A percentile compares a stretch with the other conserved stretches of the same genome.
phyloP scores from a whole-genome alignment of 1,284 basidiomycete species.

The Heterobasidion irregulare region DNA sequence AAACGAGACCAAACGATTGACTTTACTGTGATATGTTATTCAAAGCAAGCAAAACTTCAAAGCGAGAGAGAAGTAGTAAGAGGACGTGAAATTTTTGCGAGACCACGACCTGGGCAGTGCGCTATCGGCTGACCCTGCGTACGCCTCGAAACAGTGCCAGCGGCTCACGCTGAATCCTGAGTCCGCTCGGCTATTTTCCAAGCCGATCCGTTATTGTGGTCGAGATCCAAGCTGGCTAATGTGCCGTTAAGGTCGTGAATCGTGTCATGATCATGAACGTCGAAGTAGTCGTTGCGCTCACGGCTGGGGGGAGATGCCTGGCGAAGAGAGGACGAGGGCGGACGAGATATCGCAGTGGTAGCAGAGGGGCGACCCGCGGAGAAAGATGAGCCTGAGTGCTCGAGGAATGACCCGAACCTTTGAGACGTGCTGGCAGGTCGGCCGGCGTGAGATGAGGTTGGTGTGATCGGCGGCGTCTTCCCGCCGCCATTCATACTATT shows the following conservation, averaged over 20 bases:
- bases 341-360: constrained; percentile 6
- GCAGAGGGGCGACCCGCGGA: constrained; percentile 18
- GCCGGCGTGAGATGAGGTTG: constrained; percentile 26
- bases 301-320: constrained; percentile 3
- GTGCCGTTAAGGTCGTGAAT: constrained; percentile 69
- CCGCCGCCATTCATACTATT: constrained; percentile 21
- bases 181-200: constrained; percentile 7
- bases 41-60: constrained; percentile 10
- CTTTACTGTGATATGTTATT: constrained; percentile 2
- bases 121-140: background rate
- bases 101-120: constrained; percentile 2
- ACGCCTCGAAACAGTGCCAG: background rate
- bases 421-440: constrained; percentile 31
- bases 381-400: constrained; percentile 16
- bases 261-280: constrained; percentile 33
- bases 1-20: background rate
- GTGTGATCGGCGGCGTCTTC: constrained; percentile 25
- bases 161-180: background rate
- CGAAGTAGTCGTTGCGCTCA: constrained; percentile 10
- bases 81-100: constrained; percentile 9
- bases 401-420: constrained; percentile 35
- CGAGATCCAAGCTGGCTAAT: constrained; percentile 64
- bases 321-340: constrained; percentile 9
- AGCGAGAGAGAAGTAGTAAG: constrained; percentile 9
- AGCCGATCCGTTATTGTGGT: constrained; percentile 19